These are phyloP conservation scores for Boechera divaricarpa DNA, from an alignment of 345 rosid genomes.

Conservation along the genomic window DNA sequence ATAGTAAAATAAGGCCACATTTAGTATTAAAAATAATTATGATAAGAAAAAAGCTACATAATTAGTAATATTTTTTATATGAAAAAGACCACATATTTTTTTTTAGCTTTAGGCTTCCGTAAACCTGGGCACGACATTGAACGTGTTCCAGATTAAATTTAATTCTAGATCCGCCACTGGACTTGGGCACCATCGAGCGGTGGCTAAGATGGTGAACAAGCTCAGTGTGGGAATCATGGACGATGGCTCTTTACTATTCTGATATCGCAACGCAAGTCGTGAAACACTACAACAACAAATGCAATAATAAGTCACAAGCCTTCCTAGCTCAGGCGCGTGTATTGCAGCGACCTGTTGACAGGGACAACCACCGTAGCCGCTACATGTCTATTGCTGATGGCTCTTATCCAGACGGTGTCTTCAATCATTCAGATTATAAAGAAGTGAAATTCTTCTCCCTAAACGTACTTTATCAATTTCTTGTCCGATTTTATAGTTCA, in stretches of 20 bases:
- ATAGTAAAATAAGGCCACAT: too few species aligned
- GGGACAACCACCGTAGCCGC: conserved; percentile 15
- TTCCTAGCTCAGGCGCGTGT: conserved; percentile 16
- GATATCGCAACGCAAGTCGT: not conserved
- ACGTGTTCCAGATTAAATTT: too few species aligned
- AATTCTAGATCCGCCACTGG: too few species aligned
- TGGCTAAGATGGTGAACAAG: conserved; percentile 13
- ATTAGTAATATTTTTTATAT: too few species aligned
- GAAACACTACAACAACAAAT: not conserved
- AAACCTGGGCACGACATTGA: too few species aligned
- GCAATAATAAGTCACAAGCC: conserved; percentile 1
- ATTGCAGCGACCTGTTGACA: conserved; percentile 41
- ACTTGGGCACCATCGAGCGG: conserved; percentile 8
- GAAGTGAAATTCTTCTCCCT: not conserved
- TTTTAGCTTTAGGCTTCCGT: too few species aligned
- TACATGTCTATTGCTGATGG: not conserved
- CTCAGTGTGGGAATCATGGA: conserved; percentile 2
- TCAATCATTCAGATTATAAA: not conserved
- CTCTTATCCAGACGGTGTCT: conserved; percentile 22
- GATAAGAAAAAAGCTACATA: too few species aligned
- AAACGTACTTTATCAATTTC: not conserved
- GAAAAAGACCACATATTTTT: too few species aligned
- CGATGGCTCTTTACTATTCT: not conserved
- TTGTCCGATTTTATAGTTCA: not conserved
- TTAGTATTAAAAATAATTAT: too few species aligned